Evolutionary conservation across 345 rosid genomes (phyloP).

Genomic region (Boechera retrofracta): DNA sequence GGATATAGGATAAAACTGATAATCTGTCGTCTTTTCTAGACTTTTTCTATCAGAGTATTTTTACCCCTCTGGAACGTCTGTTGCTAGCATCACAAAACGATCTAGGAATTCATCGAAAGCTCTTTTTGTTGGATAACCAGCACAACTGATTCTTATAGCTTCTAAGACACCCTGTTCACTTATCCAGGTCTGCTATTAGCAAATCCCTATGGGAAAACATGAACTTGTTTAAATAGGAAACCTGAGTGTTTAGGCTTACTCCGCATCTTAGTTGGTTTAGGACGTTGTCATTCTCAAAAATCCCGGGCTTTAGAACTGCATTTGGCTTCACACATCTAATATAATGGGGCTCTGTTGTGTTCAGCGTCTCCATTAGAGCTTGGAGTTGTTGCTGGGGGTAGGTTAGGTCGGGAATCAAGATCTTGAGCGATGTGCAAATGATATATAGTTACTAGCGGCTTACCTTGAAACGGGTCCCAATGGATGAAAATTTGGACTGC

Average conservation of each 20-base stretch:
- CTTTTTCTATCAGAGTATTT: not conserved
- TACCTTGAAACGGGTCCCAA: constrained; percentile 82
- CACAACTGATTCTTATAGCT: constrained; percentile 86
- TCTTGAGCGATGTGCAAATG: constrained; percentile 22
- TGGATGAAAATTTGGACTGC: constrained; percentile 80
- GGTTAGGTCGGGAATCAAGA: constrained; percentile 40
- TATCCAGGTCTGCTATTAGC: constrained; percentile 25
- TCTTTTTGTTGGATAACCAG: constrained; percentile 83
- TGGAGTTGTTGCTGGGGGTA: constrained; percentile 69
- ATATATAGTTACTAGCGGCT: constrained; percentile 11
- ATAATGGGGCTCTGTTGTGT: constrained; percentile 70
- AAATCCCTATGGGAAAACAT: constrained; percentile 13
- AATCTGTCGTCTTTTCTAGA: constrained; percentile 19
- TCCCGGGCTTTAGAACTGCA: constrained; percentile 60
- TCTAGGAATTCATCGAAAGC: constrained; percentile 78
- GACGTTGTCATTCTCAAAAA: constrained; percentile 62
- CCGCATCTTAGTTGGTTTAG: constrained; percentile 69
- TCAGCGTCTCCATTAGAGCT: constrained; percentile 66
- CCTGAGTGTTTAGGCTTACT: constrained; percentile 47
- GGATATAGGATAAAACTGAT: constrained; percentile 5
- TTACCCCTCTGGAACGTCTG: constrained; percentile 76
- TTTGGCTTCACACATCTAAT: constrained; percentile 77
- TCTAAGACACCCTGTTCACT: constrained; percentile 80
- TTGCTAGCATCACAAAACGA: constrained; percentile 78
- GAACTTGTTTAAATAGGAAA: constrained; percentile 22